Evolutionary conservation across 805 yeast species (phyloP).

Genomic region (Candida ulmi): DNA sequence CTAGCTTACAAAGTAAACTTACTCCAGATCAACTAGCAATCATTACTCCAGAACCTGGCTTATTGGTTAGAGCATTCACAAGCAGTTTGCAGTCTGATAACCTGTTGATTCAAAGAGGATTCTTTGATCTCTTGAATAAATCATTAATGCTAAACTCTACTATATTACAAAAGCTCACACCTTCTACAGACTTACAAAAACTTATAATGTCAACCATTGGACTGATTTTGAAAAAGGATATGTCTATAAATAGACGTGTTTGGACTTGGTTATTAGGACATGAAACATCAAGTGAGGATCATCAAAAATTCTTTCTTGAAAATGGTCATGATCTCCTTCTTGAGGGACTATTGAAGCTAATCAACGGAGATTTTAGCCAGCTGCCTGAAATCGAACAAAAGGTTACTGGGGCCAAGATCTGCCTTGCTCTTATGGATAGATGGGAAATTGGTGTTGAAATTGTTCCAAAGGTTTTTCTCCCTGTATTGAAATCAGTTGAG

Average conservation of each 20-base stretch:
- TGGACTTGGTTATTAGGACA: slow-evolving; percentile 95
- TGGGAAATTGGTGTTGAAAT: slow-evolving; percentile 88
- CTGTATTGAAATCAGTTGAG: slow-evolving; percentile 50
- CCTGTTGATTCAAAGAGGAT: slow-evolving; percentile 79
- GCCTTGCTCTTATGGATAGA: slow-evolving; percentile 75
- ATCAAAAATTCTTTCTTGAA: slow-evolving; percentile 44
- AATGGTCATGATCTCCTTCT: slow-evolving; percentile 49
- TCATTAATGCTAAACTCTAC: slow-evolving; percentile 62
- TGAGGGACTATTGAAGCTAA: slow-evolving; percentile 46
- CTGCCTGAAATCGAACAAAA: slow-evolving; percentile 25
- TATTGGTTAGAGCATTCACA: slow-evolving; percentile 68
- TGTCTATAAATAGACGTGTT: slow-evolving; percentile 89
- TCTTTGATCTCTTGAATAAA: slow-evolving; percentile 70
- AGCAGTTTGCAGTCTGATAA: slow-evolving; percentile 62
- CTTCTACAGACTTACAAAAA: slow-evolving; percentile 48
- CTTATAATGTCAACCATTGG: slow-evolving; percentile 58
- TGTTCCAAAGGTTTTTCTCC: slow-evolving; percentile 64
- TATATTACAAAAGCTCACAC: slow-evolving; percentile 42
- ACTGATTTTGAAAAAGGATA: slow-evolving; percentile 75
- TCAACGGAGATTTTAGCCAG: slow-evolving; percentile 27
- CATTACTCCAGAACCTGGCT: slow-evolving; percentile 72
- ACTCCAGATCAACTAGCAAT: slow-evolving; percentile 53
- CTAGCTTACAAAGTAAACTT: slow-evolving; percentile 22
- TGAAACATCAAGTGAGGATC: slow-evolving; percentile 27
- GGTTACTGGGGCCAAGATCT: slow-evolving; percentile 54